Evolutionary conservation across 169 alveolate species (phyloP).

Genomic region (Plasmodium knowlesi): DNA sequence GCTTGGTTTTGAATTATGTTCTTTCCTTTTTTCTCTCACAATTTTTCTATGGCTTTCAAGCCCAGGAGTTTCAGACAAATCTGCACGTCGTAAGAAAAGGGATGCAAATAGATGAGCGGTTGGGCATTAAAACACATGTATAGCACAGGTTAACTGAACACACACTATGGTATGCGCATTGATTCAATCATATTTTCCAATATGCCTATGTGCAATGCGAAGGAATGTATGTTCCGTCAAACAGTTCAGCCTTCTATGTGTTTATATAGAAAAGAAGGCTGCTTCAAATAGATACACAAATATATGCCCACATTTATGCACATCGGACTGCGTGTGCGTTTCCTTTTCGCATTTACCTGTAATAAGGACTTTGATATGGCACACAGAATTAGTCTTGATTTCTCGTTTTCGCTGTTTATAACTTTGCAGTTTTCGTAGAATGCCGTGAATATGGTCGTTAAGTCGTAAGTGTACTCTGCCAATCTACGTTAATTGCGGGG

Average conservation of each 20-base stretch:
- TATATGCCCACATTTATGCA: too few relatives aligned
- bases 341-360: slow-evolving; percentile 83
- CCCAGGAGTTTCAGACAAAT: slow-evolving; percentile 39
- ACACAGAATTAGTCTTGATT: slow-evolving; percentile 92
- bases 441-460: slow-evolving; percentile 93
- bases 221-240: neutral
- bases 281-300: neutral
- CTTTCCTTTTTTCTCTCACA: neutral
- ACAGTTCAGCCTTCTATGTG: neutral
- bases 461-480: slow-evolving; percentile 95
- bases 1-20: neutral
- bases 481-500: slow-evolving; percentile 84
- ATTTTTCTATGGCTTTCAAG: slow-evolving; percentile 57
- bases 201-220: neutral
- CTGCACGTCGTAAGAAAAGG: slow-evolving; percentile 3
- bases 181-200: neutral
- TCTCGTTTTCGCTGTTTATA: slow-evolving; percentile 90
- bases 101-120: neutral
- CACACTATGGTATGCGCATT: neutral
- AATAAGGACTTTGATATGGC: slow-evolving; percentile 91
- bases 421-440: slow-evolving; percentile 96
- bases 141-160: neutral
- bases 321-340: slow-evolving; percentile 75
- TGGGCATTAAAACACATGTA: neutral
- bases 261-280: neutral